phyloP scores from a whole-genome alignment of 352 stramenopile genomes.

The Phytopythium mirpurense region DNA sequence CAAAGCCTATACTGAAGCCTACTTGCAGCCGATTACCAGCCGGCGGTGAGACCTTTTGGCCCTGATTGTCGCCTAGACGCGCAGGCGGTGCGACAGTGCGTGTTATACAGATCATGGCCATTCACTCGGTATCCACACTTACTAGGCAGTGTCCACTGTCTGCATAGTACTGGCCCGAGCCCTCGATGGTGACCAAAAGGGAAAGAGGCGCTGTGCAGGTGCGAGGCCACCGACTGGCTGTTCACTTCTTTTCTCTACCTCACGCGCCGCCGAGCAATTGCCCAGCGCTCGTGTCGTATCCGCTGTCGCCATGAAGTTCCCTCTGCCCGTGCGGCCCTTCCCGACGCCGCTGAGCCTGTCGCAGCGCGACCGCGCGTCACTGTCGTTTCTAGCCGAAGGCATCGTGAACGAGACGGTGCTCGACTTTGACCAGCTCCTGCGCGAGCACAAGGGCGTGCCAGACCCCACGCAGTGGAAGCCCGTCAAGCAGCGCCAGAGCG shows the following conservation, averaged over 20 bases:
- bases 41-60: no score
- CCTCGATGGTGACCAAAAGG: no score
- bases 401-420: constrained; percentile 18
- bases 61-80: no score
- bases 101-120: no score
- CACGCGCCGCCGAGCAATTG: background rate
- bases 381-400: constrained; percentile 14
- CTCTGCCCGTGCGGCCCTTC: constrained; percentile 16
- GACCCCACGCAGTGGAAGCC: constrained; percentile 22
- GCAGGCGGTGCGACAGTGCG: no score
- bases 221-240: no score
- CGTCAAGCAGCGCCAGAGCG: constrained; percentile 21
- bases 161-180: no score
- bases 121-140: no score
- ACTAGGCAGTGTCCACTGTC: no score
- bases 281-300: constrained; percentile 1
- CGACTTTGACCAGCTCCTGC: constrained; percentile 27
- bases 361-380: constrained; percentile 17
- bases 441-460: constrained; percentile 15
- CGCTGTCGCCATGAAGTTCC: constrained; percentile 5
- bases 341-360: constrained; percentile 21
- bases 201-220: no score
- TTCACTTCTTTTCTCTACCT: constrained; percentile 11
- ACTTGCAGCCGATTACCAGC: no score
- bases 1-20: no score